Conservation (phyloP, 495 filamentous ascomycete species). For the Aspergillus bridgeri region DNA sequence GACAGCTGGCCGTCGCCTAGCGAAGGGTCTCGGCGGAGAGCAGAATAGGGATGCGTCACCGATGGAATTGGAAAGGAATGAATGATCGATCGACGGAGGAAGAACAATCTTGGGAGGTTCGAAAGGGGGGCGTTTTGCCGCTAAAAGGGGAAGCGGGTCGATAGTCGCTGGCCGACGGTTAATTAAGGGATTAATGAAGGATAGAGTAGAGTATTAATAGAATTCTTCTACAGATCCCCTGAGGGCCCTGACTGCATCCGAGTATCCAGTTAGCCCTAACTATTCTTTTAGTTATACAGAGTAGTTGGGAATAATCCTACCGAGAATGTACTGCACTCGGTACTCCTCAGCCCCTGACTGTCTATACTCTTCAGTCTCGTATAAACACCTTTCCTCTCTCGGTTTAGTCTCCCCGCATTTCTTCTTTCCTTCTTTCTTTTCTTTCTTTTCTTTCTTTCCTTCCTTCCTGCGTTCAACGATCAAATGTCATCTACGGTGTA, state of each 20-base stretch:
- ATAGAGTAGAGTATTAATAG: background rate
- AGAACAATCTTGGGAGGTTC: slow-evolving; percentile 17
- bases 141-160: slow-evolving; percentile 32
- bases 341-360: no score
- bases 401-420: slow-evolving; percentile 19
- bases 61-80: slow-evolving; percentile 18
- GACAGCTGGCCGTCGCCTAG: slow-evolving; percentile 21
- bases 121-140: slow-evolving; percentile 21
- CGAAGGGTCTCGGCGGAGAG: slow-evolving; percentile 10
- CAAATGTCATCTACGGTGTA: background rate
- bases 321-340: no score
- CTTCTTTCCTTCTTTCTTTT: no score
- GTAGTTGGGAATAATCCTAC: no score
- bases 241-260: no score
- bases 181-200: background rate
- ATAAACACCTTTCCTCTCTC: slow-evolving; percentile 56
- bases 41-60: slow-evolving; percentile 18
- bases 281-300: no score
- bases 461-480: no score
- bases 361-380: no score
- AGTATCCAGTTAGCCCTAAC: no score
- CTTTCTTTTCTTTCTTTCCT: no score
- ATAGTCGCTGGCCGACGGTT: slow-evolving; percentile 7
- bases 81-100: slow-evolving; percentile 18
- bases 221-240: no score